phyloP scores from a whole-genome alignment of 257 asterid species.

The Verbascum thapsus region DNA sequence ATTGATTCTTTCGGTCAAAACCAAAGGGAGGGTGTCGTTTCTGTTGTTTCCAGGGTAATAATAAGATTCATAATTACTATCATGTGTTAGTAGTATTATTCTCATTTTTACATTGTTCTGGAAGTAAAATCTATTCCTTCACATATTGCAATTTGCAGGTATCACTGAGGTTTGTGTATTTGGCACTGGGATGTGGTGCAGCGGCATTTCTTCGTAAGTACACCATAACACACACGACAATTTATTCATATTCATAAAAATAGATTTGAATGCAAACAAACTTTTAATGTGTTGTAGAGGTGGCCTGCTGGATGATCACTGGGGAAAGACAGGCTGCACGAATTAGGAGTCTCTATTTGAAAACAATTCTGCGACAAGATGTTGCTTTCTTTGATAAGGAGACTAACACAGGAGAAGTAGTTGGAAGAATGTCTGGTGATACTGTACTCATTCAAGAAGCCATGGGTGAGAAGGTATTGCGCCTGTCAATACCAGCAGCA shows the following conservation, averaged over 20 bases:
- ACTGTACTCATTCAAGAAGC: conserved; percentile 82
- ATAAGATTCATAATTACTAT: too few species aligned
- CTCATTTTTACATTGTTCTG: neutral
- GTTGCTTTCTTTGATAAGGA: conserved; percentile 81
- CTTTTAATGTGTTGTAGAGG: conserved; percentile 47
- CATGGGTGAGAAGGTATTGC: conserved; percentile 84
- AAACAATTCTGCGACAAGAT: conserved; percentile 71
- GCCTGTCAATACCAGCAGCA: too few species aligned
- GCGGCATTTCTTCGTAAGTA: conserved; percentile 70
- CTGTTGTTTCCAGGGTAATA: conserved; percentile 56
- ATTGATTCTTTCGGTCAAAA: conserved; percentile 58
- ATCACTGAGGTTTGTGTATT: conserved; percentile 55
- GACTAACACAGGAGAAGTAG: conserved; percentile 67
- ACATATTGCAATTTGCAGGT: conserved; percentile 35
- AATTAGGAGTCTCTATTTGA: conserved; percentile 58
- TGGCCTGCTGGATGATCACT: conserved; percentile 71
- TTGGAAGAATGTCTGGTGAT: conserved; percentile 74
- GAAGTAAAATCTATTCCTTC: neutral
- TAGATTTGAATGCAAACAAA: neutral
- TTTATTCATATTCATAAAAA: too few species aligned
- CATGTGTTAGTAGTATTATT: neutral
- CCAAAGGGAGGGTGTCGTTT: conserved; percentile 37
- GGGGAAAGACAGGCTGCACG: conserved; percentile 89
- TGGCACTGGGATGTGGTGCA: conserved; percentile 59
- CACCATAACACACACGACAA: neutral